Conservation (phyloP, 331 rosid genomes). For the Telfairia occidentalis region DNA sequence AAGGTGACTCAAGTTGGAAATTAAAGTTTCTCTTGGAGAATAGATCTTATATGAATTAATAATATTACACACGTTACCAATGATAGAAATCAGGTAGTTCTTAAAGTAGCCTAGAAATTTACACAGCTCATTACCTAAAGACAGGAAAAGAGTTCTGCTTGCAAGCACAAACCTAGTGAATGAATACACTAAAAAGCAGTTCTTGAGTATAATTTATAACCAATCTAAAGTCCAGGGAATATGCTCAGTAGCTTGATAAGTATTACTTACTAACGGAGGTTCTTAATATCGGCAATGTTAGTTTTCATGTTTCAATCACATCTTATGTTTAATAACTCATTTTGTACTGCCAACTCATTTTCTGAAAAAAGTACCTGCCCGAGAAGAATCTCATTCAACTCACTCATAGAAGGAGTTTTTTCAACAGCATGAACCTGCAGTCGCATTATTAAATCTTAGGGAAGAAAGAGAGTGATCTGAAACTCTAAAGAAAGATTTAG, state of each 20-base stretch:
- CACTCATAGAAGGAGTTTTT: slow-evolving; percentile 98
- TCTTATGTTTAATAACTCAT: not conserved
- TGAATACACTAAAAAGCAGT: not conserved
- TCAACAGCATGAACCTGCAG: slow-evolving; percentile 83
- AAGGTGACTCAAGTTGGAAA: not conserved
- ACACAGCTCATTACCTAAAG: not conserved
- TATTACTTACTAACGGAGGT: not conserved
- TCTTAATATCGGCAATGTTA: not conserved
- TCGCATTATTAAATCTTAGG: slow-evolving; percentile 16
- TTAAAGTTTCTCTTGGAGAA: not conserved
- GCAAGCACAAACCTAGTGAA: not conserved
- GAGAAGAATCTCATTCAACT: slow-evolving; percentile 79
- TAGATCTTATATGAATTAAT: not conserved
- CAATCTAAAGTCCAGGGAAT: not conserved
- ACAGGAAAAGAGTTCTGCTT: not conserved
- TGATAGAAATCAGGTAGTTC: not conserved
- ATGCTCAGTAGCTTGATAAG: not conserved
- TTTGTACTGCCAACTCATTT: not conserved
- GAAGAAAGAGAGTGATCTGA: not conserved
- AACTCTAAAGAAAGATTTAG: not conserved
- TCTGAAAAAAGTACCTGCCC: slow-evolving; percentile 60
- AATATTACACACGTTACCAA: not conserved
- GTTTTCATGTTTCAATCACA: not conserved
- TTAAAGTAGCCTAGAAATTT: not conserved
- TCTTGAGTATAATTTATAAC: not conserved